Evolutionary conservation across 2,329 filamentous ascomycete species (phyloP), one percentile per base, ranked within the genome.

Genomic region (Stemphylium beticola): DNA sequence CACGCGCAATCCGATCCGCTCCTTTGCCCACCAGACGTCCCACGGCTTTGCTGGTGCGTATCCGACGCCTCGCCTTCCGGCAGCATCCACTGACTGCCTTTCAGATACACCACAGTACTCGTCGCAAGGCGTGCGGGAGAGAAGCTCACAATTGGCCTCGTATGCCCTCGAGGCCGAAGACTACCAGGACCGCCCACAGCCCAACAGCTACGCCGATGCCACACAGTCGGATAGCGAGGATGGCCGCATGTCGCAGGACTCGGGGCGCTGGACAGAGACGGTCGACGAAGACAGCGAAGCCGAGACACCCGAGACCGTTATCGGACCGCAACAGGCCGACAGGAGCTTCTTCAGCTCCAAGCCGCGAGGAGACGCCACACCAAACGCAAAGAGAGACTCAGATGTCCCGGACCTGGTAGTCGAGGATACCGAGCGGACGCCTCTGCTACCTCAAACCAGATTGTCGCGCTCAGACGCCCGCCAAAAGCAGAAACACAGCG

Each of bases 131-230:
- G 89, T 96, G 36, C 88, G 92, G 60, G 88, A 95, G 76, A 89
- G 95, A 71, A 96, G 92, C 2, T 91, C 92, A 46, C 91, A 96
- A 76, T 82, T 96, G 52, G 92, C 92, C 38, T 91, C 86, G 15
- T 92, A 93, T 72, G 87, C 91, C 44, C 83, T 96, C 68, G 74
- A 69, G 38, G 62, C 73, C 36, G 72, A 71, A 36, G 53, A 66
- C 31, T 74, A 73, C 60, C 69, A 70, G 46, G 62, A 63, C 57
- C 63, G 63, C 4, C 60, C 58, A 22, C 61, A 57, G 37, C 54
- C 62, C 38, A 54, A 61, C 49, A 71, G 70, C 62, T 66, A 64
- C 44, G 61, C 57, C 12, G 70, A 66, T 18, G 55, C 64, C 10
- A 44, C 57, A 9, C 51, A 67, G 7, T 58, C 63, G 12, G 66